Evolutionary conservation across 768 basidiomycete genomes (phyloP).

Genomic region (Porpolomopsis calyptriformis): DNA sequence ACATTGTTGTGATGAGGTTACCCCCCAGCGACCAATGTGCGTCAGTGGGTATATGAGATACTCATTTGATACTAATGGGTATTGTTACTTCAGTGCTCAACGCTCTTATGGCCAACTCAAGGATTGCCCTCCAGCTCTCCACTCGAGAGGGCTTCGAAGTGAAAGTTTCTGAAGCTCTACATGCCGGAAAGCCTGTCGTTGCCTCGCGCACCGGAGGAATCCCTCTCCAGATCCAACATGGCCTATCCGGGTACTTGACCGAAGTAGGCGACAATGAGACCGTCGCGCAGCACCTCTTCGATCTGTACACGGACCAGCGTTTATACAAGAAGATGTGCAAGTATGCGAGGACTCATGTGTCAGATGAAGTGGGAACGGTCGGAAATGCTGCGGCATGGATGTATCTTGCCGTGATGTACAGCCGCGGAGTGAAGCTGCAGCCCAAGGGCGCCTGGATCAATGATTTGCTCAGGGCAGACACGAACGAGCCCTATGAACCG

Average conservation of each 20-base stretch:
- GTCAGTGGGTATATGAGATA: conserved; percentile 19
- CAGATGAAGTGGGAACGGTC: conserved; percentile 76
- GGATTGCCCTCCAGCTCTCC: conserved; percentile 85
- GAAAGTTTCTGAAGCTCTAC: conserved; percentile 92
- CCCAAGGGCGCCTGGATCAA: conserved; percentile 82
- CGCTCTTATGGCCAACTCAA: conserved; percentile 78
- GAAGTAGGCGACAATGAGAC: conserved; percentile 63
- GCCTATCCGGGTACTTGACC: conserved; percentile 80
- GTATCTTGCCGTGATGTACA: conserved; percentile 70
- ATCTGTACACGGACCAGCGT: conserved; percentile 65
- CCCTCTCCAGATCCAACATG: conserved; percentile 82
- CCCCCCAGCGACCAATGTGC: conserved; percentile 78
- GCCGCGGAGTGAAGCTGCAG: conserved; percentile 63
- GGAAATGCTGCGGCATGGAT: conserved; percentile 61
- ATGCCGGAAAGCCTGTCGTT: conserved; percentile 80
- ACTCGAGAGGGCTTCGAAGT: conserved; percentile 95
- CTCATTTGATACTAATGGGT: conserved; percentile 3
- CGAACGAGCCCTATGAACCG: conserved; percentile 53
- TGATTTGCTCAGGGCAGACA: conserved; percentile 68
- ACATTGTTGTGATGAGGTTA: conserved; percentile 68
- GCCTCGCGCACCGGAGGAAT: conserved; percentile 85
- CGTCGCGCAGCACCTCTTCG: conserved; percentile 67
- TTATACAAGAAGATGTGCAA: conserved; percentile 54
- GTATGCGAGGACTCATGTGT: conserved; percentile 66
- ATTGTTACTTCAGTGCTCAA: conserved; percentile 53